These are phyloP conservation scores for Cyberlindnera americana DNA, from an alignment of 805 yeast species.

Conservation along the genomic window DNA sequence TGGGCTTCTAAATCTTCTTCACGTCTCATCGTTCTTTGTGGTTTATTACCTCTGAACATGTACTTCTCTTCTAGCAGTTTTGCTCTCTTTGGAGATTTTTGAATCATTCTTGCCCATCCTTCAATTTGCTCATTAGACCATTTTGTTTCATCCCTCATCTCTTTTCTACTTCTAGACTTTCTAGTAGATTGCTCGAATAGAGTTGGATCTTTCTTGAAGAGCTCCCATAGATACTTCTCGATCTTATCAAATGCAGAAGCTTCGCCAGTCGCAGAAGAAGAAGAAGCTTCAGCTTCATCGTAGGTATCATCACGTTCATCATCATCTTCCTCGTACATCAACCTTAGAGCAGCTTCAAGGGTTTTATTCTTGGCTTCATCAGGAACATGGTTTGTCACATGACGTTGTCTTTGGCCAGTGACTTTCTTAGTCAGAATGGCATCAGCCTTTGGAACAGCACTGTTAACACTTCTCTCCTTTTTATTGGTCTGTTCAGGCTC, in stretches of 20 bases:
- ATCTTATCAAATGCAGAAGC: conserved; percentile 33
- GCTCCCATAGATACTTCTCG: conserved; percentile 55
- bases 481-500: conserved; percentile 17
- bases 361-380: conserved; percentile 55
- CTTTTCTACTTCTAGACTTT: conserved; percentile 46
- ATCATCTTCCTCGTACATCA: conserved; percentile 72
- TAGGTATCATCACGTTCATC: conserved; percentile 85
- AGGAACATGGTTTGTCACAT: conserved; percentile 29
- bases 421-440: conserved; percentile 19
- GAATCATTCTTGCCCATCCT: conserved; percentile 84
- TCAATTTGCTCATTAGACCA: conserved; percentile 93
- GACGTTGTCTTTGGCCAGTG: conserved; percentile 11
- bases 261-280: conserved; percentile 17
- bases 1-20: conserved; percentile 13
- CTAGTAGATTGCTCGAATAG: conserved; percentile 49
- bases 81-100: conserved; percentile 59
- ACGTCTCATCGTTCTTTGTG: conserved; percentile 24
- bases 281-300: conserved; percentile 46
- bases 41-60: conserved; percentile 42
- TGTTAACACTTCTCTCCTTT: conserved; percentile 17
- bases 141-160: conserved; percentile 46
- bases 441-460: conserved; percentile 17
- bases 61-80: conserved; percentile 60
- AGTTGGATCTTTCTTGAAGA: conserved; percentile 47
- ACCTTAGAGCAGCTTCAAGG: conserved; percentile 53